Evolutionary conservation across 768 basidiomycete genomes (phyloP).

Genomic region (Russula brevipes): DNA sequence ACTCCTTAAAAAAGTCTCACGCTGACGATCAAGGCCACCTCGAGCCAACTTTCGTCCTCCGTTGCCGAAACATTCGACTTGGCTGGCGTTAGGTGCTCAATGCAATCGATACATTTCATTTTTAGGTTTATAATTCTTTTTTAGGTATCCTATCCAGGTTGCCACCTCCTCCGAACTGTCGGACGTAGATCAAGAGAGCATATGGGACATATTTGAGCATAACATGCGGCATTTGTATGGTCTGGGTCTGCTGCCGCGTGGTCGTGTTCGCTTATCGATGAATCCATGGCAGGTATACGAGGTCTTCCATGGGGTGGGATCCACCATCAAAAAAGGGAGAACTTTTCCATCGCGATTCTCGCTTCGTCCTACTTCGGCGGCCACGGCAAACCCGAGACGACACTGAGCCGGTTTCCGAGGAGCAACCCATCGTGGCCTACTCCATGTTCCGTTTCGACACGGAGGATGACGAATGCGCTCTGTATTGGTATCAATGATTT

Average conservation of each 20-base stretch:
- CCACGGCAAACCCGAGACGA: neutral
- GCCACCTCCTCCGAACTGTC: slow-evolving; percentile 9
- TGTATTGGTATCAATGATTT: slow-evolving; percentile 60
- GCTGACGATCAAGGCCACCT: slow-evolving; percentile 8
- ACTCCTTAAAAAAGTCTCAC: neutral
- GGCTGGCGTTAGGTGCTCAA: slow-evolving; percentile 1
- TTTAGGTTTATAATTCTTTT: neutral
- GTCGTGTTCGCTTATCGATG: no score
- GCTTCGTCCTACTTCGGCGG: slow-evolving; percentile 48
- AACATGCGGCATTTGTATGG: slow-evolving; percentile 22
- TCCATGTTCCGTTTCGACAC: slow-evolving; percentile 70
- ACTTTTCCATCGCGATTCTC: slow-evolving; percentile 53
- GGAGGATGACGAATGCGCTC: slow-evolving; percentile 52
- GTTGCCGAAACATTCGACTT: neutral
- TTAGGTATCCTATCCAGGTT: slow-evolving; percentile 17
- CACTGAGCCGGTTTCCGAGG: slow-evolving; percentile 22
- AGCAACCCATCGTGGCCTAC: slow-evolving; percentile 35
- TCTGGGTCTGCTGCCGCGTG: no score
- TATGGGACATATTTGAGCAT: slow-evolving; percentile 22
- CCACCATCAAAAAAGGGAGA: slow-evolving; percentile 51
- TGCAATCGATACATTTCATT: no score
- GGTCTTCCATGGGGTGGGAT: slow-evolving; percentile 65
- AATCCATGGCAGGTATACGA: slow-evolving; percentile 40
- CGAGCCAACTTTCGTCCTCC: slow-evolving; percentile 7
- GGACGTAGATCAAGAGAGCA: slow-evolving; percentile 1